These are phyloP conservation scores for Massospora cicadina DNA, from an alignment of 371 early-diverging fungal genomes.

Conservation along the genomic window DNA sequence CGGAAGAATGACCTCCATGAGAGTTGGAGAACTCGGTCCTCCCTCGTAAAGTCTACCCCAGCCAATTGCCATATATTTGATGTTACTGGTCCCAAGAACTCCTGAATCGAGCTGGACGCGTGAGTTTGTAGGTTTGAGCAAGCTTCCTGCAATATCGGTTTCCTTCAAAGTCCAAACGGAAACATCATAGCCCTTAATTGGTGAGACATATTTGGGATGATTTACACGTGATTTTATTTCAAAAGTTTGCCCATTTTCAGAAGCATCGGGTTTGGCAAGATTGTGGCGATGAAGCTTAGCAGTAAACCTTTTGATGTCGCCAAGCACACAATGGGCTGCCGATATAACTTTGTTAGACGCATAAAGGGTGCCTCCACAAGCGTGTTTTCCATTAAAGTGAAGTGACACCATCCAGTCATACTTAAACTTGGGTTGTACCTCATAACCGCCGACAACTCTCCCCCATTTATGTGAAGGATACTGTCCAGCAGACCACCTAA, in stretches of 20 bases:
- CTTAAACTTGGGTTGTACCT: slow-evolving; percentile 6
- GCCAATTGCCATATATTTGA: too few species aligned
- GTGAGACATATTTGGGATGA: too few species aligned
- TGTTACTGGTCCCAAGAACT: too few species aligned
- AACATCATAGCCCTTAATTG: too few species aligned
- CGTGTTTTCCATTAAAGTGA: background rate
- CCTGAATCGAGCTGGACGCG: too few species aligned
- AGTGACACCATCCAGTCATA: slow-evolving; percentile 9
- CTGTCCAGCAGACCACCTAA: too few species aligned
- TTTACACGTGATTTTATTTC: too few species aligned
- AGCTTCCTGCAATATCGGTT: too few species aligned
- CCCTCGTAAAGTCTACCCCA: background rate
- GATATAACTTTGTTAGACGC: slow-evolving; percentile 19
- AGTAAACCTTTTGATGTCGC: background rate
- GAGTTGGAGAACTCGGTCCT: background rate
- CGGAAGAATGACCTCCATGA: slow-evolving; percentile 1
- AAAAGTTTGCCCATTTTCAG: slow-evolving; percentile 3
- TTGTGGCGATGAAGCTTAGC: slow-evolving; percentile 4
- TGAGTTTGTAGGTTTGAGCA: too few species aligned
- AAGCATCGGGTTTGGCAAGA: background rate
- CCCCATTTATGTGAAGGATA: too few species aligned
- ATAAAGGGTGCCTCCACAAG: slow-evolving; percentile 25
- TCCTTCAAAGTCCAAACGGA: too few species aligned
- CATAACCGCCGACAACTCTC: slow-evolving; percentile 6
- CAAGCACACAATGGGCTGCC: slow-evolving; percentile 25